A percentile compares a stretch with the other conserved stretches of the same genome.
Conservation (phyloP, 1,284 basidiomycete species). For the Ganoderma boninense region DNA sequence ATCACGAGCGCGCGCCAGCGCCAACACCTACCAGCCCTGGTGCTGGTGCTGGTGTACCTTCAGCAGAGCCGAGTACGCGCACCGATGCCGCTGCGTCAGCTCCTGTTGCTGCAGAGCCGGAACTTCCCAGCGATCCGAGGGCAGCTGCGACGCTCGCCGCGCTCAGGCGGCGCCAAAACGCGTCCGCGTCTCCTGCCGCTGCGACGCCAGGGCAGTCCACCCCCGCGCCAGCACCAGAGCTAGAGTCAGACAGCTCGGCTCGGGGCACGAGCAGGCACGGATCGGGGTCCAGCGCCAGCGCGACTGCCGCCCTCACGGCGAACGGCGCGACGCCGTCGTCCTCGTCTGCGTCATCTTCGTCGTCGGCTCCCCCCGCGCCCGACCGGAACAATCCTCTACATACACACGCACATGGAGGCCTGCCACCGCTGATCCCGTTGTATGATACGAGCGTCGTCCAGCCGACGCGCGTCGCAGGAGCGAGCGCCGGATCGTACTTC, state of each 20-base stretch:
- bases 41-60: too few species aligned
- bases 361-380: neutral
- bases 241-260: constrained; percentile 1
- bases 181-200: neutral
- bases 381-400: constrained; percentile 26
- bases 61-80: neutral
- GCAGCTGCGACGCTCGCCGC: constrained; percentile 26
- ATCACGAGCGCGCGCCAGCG: constrained; percentile 11
- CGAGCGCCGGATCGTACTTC: constrained; percentile 3
- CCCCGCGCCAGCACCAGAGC: neutral
- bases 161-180: constrained; percentile 19
- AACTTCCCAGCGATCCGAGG: constrained; percentile 16
- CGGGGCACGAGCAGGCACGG: neutral
- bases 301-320: neutral
- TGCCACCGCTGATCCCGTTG: constrained; percentile 55
- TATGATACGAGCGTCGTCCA: constrained; percentile 44
- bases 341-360: neutral
- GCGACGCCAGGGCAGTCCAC: neutral
- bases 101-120: neutral
- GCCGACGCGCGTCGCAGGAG: neutral
- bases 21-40: constrained; percentile 15
- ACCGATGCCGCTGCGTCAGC: neutral
- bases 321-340: neutral
- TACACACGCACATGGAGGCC: constrained; percentile 1
- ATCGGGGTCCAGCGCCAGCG: neutral